A percentile compares a stretch with the other conserved stretches of the same genome.
Conservation (phyloP, 1,284 basidiomycete genomes). For the Hymenochaete sp. region DNA sequence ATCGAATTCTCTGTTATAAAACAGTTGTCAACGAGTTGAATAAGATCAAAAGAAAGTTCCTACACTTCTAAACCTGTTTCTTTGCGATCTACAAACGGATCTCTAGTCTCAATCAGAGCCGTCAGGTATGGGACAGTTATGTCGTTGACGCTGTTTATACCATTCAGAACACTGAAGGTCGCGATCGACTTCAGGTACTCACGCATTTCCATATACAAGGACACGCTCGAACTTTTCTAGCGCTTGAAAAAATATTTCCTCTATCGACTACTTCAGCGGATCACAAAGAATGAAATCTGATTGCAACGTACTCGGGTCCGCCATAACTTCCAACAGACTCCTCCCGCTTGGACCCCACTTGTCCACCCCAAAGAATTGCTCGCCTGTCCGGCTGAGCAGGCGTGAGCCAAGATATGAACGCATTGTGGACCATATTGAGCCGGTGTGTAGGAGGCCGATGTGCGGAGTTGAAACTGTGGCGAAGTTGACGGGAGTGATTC, state of each 20-base stretch:
- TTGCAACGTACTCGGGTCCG: conserved; percentile 48
- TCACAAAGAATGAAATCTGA: not conserved
- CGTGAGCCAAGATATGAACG: conserved; percentile 58
- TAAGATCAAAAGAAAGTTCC: conserved; percentile 21
- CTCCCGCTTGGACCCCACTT: conserved; percentile 62
- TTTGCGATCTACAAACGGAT: conserved; percentile 57
- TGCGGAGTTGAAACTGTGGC: conserved; percentile 80
- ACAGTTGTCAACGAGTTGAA: not conserved
- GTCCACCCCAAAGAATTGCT: conserved; percentile 73
- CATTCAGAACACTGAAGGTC: too few species aligned
- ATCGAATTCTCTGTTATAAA: conserved; percentile 20
- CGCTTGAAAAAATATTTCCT: conserved; percentile 70
- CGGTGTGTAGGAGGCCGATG: conserved; percentile 55
- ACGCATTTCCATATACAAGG: conserved; percentile 82
- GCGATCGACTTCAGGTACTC: too few species aligned
- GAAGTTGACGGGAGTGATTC: conserved; percentile 66
- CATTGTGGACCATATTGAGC: conserved; percentile 51
- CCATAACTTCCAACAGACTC: conserved; percentile 76
- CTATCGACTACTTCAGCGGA: conserved; percentile 31
- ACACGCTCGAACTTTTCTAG: conserved; percentile 62
- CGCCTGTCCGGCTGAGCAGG: conserved; percentile 76
- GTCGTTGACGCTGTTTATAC: conserved; percentile 54
- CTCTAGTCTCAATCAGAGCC: conserved; percentile 60
- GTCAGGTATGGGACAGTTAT: conserved; percentile 77
- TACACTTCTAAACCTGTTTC: conserved; percentile 58